Conservation (phyloP, 2,329 filamentous ascomycete species). For the Bipolaris victoriae region DNA sequence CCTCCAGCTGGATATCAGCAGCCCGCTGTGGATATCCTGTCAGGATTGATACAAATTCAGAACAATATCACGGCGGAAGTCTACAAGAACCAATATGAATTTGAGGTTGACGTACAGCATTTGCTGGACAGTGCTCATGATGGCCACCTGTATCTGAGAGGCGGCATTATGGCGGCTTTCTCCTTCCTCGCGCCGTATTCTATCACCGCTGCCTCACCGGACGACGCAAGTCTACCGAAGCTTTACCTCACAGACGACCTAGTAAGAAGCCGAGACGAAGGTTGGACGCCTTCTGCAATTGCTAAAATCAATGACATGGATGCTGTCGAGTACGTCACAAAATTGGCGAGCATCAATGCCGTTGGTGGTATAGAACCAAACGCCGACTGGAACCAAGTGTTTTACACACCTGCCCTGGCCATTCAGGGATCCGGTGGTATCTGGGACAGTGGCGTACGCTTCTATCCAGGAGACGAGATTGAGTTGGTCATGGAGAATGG, state of each 20-base stretch:
- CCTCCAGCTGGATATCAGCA: constrained; percentile 53
- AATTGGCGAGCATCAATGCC: constrained; percentile 38
- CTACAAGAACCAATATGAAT: constrained; percentile 50
- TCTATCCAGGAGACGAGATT: constrained; percentile 46
- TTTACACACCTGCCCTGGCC: constrained; percentile 26
- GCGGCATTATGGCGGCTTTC: constrained; percentile 37
- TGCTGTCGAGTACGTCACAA: constrained; percentile 30
- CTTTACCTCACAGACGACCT: constrained; percentile 45
- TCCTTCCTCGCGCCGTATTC: constrained; percentile 31
- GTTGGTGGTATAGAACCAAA: constrained; percentile 49
- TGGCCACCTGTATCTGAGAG: constrained; percentile 35
- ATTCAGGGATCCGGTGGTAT: constrained; percentile 24
- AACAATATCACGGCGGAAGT: constrained; percentile 25
- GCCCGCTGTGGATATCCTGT: constrained; percentile 45
- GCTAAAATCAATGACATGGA: constrained; percentile 36
- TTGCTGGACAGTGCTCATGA: constrained; percentile 43
- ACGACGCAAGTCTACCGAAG: constrained; percentile 36
- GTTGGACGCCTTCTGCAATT: constrained; percentile 31
- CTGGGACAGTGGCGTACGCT: constrained; percentile 30
- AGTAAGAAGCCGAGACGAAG: constrained; percentile 26
- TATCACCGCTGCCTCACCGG: constrained; percentile 32
- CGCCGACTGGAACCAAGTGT: constrained; percentile 52
- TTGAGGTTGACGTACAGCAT: constrained; percentile 47
- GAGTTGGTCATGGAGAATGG: constrained; percentile 37
- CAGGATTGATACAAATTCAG: constrained; percentile 36